phyloP scores from a whole-genome alignment of 345 rosid species.

The Euphorbia tirucalli region DNA sequence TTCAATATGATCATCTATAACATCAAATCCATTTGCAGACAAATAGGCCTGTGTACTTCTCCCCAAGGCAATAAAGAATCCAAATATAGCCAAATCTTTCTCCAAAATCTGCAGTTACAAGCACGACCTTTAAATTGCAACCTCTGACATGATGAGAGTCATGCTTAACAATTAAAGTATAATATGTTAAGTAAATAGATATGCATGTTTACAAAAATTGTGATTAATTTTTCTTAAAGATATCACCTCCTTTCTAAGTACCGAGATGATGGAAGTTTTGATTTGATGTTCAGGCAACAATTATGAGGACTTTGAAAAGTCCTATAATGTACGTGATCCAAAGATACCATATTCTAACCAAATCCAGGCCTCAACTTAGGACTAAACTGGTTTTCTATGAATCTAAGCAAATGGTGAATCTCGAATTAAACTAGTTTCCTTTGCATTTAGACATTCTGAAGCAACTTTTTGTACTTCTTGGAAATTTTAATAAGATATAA shows the following conservation, averaged over 20 bases:
- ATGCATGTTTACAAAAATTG: constrained; percentile 8
- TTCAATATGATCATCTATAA: constrained; percentile 59
- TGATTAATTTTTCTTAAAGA: background rate
- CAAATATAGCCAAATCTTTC: constrained; percentile 96
- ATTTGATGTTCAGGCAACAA: background rate
- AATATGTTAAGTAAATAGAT: background rate
- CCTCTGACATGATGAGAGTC: background rate
- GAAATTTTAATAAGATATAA: constrained; percentile 4
- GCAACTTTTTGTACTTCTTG: background rate
- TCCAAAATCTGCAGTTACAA: constrained; percentile 71
- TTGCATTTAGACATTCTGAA: background rate
- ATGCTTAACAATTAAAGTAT: background rate
- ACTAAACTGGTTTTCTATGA: too few relatives aligned
- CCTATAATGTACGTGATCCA: too few relatives aligned
- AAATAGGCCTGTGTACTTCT: constrained; percentile 69
- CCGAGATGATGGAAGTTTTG: background rate
- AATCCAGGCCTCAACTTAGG: too few relatives aligned
- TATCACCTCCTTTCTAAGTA: background rate
- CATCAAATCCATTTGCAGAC: constrained; percentile 71
- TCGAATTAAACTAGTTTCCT: background rate
- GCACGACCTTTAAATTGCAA: constrained; percentile 17
- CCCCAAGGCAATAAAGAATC: constrained; percentile 94
- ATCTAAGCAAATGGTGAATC: too few relatives aligned
- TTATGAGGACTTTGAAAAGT: background rate
- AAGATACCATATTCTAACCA: too few relatives aligned